phyloP scores from a whole-genome alignment of 345 rosid genomes.

The Populus alba region DNA sequence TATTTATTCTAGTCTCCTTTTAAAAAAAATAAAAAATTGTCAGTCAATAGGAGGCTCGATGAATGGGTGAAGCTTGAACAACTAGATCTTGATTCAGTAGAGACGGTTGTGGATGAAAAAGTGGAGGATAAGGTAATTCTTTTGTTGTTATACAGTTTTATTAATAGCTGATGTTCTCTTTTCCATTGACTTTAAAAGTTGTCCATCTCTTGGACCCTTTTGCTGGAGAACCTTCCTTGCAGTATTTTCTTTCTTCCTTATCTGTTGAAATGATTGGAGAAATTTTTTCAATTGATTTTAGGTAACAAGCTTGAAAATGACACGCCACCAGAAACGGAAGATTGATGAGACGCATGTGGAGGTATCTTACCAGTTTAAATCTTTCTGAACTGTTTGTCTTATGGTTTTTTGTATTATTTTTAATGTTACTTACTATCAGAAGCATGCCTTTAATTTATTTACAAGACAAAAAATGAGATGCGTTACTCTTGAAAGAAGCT shows the following conservation, averaged over 20 bases:
- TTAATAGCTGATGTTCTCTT: background rate
- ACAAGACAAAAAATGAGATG: background rate
- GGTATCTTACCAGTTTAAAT: slow-evolving; percentile 33
- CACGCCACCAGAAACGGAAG: slow-evolving; percentile 96
- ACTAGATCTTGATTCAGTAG: slow-evolving; percentile 85
- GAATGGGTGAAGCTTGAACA: slow-evolving; percentile 98
- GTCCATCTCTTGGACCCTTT: background rate
- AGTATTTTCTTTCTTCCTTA: background rate
- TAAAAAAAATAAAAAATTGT: background rate
- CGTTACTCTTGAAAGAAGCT: background rate
- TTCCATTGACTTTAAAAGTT: background rate
- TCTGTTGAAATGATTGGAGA: slow-evolving; percentile 5
- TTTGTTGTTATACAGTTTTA: background rate
- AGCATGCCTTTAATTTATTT: background rate
- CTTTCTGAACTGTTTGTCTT: background rate
- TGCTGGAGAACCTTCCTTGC: background rate
- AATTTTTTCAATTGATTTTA: slow-evolving; percentile 15
- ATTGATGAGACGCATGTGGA: slow-evolving; percentile 97
- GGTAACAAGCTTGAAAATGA: slow-evolving; percentile 97
- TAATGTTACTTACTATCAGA: background rate
- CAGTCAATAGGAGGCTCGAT: slow-evolving; percentile 97
- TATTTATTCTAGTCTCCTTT: background rate
- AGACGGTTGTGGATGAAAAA: slow-evolving; percentile 88
- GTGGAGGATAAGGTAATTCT: slow-evolving; percentile 89
- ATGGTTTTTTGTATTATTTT: background rate